Base-by-base conservation (phyloP, 2,329 filamentous ascomycete genomes). In the Colletotrichum plurivorum region DNA sequence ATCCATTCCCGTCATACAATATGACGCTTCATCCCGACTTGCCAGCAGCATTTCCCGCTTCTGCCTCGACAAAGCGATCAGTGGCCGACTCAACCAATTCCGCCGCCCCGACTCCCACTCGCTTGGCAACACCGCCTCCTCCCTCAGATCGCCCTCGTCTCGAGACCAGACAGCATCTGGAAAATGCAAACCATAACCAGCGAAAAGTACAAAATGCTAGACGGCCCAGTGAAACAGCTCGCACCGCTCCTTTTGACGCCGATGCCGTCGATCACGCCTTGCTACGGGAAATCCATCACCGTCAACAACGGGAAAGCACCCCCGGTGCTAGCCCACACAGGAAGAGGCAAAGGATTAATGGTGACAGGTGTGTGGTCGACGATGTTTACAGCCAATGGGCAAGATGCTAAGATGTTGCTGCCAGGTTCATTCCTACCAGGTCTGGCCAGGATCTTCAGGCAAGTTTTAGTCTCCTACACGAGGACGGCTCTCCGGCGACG, bases 391-490 rank as follows among this genome's bases (percentile, higher is more conserved):
- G 10, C 15, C 4, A 15, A 16, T 4, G n/a, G 18, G 22, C 39
- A 5, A 10, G 2, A 41, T 22, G 41, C 52, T 58, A 45, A 56
- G 10, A 51, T 53, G 18, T 43, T 6, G 27, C 52, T 25, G 53
- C 58, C 77, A 97, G 96, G 75, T 99, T 99, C 78, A 98, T 99
- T 73, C 96, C 96, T 31, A 97, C 96, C 75, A 90, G 96, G 49
- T 92, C 95, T 72, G 96, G 95, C 6, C 94, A 97, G 80, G 96
- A 99, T 80, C 85, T 98, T 25, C 93, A 95, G 78, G 94, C 95
- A 61, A 97, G 94, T 80, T 98, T 96, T 81, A 97, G 91, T 78
- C 84, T 98, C 63, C 86, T 98, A 31, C 93, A 97, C 76, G 95
- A 98, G 71, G 94, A 97, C 78, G 94, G 93, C 46, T 98, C 95